A percentile compares a stretch with the other conserved stretches of the same genome.
phyloP scores from a whole-genome alignment of 352 stramenopile genomes.

The Pythium sukuiense region DNA sequence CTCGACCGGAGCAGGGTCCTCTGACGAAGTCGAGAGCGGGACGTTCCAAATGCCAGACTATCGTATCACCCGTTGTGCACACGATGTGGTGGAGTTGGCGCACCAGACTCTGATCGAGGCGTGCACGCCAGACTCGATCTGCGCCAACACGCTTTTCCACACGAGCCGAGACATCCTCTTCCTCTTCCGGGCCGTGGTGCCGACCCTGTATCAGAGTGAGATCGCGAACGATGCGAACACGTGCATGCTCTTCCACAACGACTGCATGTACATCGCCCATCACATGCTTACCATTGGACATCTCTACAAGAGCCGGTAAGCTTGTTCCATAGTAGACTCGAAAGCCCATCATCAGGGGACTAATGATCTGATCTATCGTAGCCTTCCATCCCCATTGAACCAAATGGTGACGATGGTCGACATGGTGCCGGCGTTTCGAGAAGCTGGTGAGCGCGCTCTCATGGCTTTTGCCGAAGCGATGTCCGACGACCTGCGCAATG shows the following conservation, averaged over 20 bases:
- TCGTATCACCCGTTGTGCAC: slow-evolving; percentile 49
- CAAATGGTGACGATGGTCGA: slow-evolving; percentile 77
- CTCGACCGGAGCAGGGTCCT: background rate
- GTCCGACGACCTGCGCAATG: slow-evolving; percentile 45
- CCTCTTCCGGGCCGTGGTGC: slow-evolving; percentile 66
- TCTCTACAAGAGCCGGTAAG: slow-evolving; percentile 70
- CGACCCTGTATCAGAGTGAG: slow-evolving; percentile 63
- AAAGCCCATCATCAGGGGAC: background rate
- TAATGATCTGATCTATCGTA: slow-evolving; percentile 12
- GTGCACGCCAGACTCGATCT: slow-evolving; percentile 41
- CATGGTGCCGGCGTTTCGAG: slow-evolving; percentile 68
- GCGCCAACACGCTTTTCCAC: slow-evolving; percentile 69
- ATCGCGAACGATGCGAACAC: slow-evolving; percentile 63
- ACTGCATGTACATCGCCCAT: slow-evolving; percentile 79
- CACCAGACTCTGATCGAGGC: slow-evolving; percentile 69
- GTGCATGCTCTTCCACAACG: slow-evolving; percentile 85
- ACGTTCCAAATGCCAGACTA: slow-evolving; percentile 72
- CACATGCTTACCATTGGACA: slow-evolving; percentile 79
- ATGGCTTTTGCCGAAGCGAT: slow-evolving; percentile 41
- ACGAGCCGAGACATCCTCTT: slow-evolving; percentile 77
- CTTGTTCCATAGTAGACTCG: background rate
- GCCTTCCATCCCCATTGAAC: slow-evolving; percentile 53
- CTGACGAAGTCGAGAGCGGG: slow-evolving; percentile 42
- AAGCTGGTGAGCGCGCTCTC: slow-evolving; percentile 57
- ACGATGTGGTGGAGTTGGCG: slow-evolving; percentile 60